Evolutionary conservation across 176 grass and related monocot species (phyloP).

Genomic region (Leersia perrieri): DNA sequence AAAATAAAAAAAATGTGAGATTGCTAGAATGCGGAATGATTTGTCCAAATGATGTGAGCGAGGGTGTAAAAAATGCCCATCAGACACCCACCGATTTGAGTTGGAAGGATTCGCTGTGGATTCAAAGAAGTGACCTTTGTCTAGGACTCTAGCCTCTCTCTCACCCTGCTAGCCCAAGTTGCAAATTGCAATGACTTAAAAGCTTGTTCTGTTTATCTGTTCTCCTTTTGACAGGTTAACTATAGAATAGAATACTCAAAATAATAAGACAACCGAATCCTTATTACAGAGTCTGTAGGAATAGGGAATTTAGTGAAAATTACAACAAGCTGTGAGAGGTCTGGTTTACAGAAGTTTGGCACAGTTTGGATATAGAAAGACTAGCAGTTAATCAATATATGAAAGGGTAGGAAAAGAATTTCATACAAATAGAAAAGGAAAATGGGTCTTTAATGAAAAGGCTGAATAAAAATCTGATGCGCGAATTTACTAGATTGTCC

Average conservation of each 20-base stretch:
- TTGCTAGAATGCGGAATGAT: background rate
- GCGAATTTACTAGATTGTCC: too few relatives aligned
- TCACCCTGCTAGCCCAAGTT: conserved; percentile 2
- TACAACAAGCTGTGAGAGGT: background rate
- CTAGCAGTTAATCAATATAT: too few relatives aligned
- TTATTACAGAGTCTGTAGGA: too few relatives aligned
- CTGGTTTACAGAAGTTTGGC: background rate
- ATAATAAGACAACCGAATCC: too few relatives aligned
- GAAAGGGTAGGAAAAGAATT: too few relatives aligned
- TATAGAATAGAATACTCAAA: too few relatives aligned
- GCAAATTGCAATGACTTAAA: conserved; percentile 6
- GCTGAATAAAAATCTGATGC: too few relatives aligned
- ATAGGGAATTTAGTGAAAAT: background rate
- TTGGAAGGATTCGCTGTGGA: too few relatives aligned
- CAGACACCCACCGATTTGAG: background rate
- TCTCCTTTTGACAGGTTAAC: conserved; percentile 27
- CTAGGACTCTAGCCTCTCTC: too few relatives aligned
- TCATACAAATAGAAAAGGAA: too few relatives aligned
- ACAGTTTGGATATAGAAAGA: background rate
- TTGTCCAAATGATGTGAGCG: background rate
- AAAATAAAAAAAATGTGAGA: background rate
- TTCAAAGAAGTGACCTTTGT: background rate
- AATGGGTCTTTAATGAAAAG: too few relatives aligned
- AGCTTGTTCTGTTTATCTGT: conserved; percentile 10
- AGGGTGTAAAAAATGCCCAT: background rate